A percentile compares a stretch with the other conserved stretches of the same genome.
Conservation (phyloP, 1,284 basidiomycete genomes). For the Ganoderma multipileum region DNA sequence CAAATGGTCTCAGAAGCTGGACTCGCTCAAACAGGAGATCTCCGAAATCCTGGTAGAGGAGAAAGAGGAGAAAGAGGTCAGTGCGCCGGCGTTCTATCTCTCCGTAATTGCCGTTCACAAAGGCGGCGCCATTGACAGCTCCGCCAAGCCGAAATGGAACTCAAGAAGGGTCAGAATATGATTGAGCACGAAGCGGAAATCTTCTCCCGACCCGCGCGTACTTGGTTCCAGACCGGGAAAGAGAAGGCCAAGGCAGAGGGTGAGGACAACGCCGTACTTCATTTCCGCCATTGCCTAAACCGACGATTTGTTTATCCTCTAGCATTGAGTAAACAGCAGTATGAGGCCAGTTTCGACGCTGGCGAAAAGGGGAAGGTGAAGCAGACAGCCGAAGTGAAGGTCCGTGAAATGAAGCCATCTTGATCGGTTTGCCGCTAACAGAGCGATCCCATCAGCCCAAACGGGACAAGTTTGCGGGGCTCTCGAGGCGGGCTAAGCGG, state of each 20-base stretch:
- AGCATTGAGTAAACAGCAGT: slow-evolving; percentile 78
- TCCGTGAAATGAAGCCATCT: slow-evolving; percentile 21
- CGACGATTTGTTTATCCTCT: slow-evolving; percentile 21
- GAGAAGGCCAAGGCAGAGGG: slow-evolving; percentile 87
- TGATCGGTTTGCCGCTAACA: slow-evolving; percentile 26
- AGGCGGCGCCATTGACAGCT: slow-evolving; percentile 52
- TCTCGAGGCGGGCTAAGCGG: slow-evolving; percentile 85
- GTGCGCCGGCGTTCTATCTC: slow-evolving; percentile 28
- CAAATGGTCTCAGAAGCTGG: slow-evolving; percentile 77
- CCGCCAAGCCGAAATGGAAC: slow-evolving; percentile 93
- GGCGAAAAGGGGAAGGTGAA: slow-evolving; percentile 35
- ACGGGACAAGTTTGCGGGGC: slow-evolving; percentile 82
- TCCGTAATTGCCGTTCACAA: slow-evolving; percentile 16
- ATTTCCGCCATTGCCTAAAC: slow-evolving; percentile 12
- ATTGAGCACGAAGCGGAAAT: slow-evolving; percentile 96
- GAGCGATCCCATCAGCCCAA: slow-evolving; percentile 52
- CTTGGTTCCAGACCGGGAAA: slow-evolving; percentile 95
- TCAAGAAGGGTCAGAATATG: slow-evolving; percentile 96
- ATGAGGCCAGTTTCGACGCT: slow-evolving; percentile 60
- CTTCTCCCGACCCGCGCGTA: slow-evolving; percentile 90
- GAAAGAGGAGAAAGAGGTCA: slow-evolving; percentile 92
- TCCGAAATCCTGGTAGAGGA: slow-evolving; percentile 89
- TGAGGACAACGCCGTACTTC: slow-evolving; percentile 43
- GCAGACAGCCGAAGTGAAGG: slow-evolving; percentile 42
- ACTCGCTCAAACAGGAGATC: slow-evolving; percentile 81